A percentile compares a stretch with the other conserved stretches of the same genome.
phyloP scores from a whole-genome alignment of 169 alveolate species.

The Ichthyophthirius multifiliis region DNA sequence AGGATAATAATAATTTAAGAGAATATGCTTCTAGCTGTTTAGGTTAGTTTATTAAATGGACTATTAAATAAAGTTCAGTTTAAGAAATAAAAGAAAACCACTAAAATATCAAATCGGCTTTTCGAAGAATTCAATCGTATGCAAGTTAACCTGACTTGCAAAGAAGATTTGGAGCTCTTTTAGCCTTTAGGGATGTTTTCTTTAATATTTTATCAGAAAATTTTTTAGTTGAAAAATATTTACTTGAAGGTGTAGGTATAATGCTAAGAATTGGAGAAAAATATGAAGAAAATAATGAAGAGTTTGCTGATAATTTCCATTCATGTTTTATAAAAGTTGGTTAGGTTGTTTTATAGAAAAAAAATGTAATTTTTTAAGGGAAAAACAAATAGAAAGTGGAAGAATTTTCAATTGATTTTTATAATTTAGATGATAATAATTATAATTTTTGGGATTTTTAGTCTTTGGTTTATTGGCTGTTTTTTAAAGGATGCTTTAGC shows the following conservation, averaged over 20 bases:
- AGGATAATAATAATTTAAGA: conserved; percentile 62
- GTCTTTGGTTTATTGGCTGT: too few species aligned
- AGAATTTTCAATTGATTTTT: too few species aligned
- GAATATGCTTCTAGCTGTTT: conserved; percentile 61
- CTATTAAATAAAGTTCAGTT: conserved; percentile 57
- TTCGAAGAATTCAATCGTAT: conserved; percentile 73
- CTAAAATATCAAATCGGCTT: conserved; percentile 65
- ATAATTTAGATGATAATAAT: too few species aligned
- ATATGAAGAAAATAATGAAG: not conserved
- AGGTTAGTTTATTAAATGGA: conserved; percentile 74
- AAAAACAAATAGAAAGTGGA: not conserved
- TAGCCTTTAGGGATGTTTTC: conserved; percentile 39
- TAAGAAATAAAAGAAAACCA: conserved; percentile 44
- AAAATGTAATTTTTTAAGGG: not conserved
- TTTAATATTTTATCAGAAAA: conserved; percentile 10
- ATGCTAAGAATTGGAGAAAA: not conserved
- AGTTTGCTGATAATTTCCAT: not conserved
- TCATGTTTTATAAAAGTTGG: not conserved
- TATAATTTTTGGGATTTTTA: too few species aligned
- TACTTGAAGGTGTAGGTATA: not conserved
- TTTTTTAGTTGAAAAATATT: conserved; percentile 22
- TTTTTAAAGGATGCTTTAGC: too few species aligned
- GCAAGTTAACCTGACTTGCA: conserved; percentile 78
- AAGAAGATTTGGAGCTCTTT: conserved; percentile 64
- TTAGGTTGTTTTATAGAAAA: not conserved